phyloP scores from a whole-genome alignment of 306 rosid species.

The Glycine latifolia region DNA sequence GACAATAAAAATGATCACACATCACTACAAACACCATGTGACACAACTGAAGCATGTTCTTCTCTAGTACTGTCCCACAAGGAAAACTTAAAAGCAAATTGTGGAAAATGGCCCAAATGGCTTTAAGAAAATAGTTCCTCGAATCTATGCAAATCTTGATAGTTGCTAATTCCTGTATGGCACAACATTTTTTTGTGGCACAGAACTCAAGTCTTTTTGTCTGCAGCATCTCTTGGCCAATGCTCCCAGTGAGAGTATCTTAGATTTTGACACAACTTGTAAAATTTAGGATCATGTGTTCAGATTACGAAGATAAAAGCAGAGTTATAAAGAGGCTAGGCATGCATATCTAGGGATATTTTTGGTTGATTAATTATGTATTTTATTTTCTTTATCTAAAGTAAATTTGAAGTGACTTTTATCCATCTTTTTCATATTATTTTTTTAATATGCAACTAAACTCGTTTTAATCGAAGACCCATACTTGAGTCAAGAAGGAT shows the following conservation, averaged over 20 bases:
- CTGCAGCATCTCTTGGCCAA: conserved; percentile 2
- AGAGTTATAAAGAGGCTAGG: not conserved
- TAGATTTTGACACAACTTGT: not conserved
- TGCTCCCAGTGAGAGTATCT: not conserved
- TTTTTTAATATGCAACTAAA: not conserved
- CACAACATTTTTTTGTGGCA: conserved; percentile 16
- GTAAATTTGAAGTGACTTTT: not conserved
- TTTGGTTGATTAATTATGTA: conserved; percentile 8
- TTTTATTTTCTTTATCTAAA: not conserved
- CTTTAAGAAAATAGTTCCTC: conserved; percentile 35
- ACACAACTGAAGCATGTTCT: conserved; percentile 44
- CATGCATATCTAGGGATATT: not conserved
- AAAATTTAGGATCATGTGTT: not conserved
- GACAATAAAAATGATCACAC: conserved; percentile 47
- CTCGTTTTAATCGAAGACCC: not conserved
- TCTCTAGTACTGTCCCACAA: conserved; percentile 41
- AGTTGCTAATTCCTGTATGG: conserved; percentile 34
- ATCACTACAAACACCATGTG: conserved; percentile 56
- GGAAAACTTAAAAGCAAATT: conserved; percentile 28
- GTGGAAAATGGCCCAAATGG: conserved; percentile 37
- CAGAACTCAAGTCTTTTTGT: conserved; percentile 22
- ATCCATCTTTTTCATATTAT: not conserved
- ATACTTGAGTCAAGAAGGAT: not conserved
- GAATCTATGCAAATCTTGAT: conserved; percentile 37
- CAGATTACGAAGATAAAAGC: not conserved